Percentiles rank a stretch among this genome's conserved stretches.
Conservation (phyloP, 371 early-diverging fungal genomes). For the Chytridium lagenaria region DNA sequence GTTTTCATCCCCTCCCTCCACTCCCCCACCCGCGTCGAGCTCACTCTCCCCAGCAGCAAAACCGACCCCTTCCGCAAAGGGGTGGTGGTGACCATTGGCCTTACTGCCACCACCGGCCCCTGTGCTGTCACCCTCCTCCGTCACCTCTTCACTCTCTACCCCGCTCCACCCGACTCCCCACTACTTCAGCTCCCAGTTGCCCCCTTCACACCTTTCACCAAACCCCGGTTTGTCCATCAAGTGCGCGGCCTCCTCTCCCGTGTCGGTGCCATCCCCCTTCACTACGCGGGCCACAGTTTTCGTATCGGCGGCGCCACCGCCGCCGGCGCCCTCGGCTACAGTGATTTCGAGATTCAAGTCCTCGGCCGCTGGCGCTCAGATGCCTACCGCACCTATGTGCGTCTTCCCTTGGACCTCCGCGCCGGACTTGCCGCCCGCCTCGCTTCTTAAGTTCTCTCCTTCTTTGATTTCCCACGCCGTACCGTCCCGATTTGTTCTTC, state of each 20-base stretch:
- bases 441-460: too few species aligned
- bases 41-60: conserved; percentile 13
- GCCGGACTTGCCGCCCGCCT: too few species aligned
- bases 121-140: conserved; percentile 16
- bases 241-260: conserved; percentile 16
- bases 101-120: background rate
- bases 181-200: conserved; percentile 10
- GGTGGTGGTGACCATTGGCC: conserved; percentile 15
- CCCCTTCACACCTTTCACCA: background rate
- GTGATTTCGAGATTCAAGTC: conserved; percentile 13
- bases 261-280: conserved; percentile 16
- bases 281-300: conserved; percentile 28
- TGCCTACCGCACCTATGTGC: too few species aligned
- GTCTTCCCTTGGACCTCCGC: too few species aligned
- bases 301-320: too few species aligned
- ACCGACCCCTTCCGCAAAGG: conserved; percentile 26
- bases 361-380: too few species aligned
- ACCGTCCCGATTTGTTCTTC: too few species aligned
- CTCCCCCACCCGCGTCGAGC: conserved; percentile 14
- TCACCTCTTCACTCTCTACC: background rate
- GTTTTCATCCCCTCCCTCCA: too few species aligned
- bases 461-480: too few species aligned
- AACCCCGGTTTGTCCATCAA: background rate
- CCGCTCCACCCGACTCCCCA: conserved; percentile 11
- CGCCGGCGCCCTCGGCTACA: conserved; percentile 19